phyloP scores from a whole-genome alignment of 345 rosid species.

The Syzygium jambos region DNA sequence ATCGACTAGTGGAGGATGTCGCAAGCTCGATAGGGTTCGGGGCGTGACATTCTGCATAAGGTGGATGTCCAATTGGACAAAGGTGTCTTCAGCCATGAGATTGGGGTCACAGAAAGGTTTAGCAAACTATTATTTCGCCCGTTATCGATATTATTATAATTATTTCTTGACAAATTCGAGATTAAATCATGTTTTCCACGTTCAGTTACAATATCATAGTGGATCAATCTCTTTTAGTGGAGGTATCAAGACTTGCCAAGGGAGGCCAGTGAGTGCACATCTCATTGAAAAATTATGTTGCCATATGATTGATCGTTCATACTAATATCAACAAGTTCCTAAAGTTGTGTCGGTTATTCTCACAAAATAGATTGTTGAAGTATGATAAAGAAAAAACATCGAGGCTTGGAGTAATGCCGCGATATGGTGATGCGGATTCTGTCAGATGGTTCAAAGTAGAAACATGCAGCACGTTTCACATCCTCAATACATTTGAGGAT shows the following conservation, averaged over 20 bases:
- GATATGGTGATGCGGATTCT: conserved; percentile 32
- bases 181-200: neutral
- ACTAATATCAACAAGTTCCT: neutral
- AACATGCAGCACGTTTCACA: conserved; percentile 27
- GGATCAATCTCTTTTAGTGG: neutral
- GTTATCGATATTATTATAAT: neutral
- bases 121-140: neutral
- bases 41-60: no score
- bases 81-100: conserved; percentile 20
- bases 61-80: conserved; percentile 3
- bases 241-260: neutral
- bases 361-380: conserved; percentile 16
- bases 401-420: conserved; percentile 42
- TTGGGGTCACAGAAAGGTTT: conserved; percentile 24
- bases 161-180: neutral
- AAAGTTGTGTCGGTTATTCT: neutral
- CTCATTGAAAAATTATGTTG: neutral
- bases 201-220: neutral
- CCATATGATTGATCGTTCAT: neutral
- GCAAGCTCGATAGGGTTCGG: no score
- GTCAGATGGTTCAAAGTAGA: conserved; percentile 35
- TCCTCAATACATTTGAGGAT: conserved; percentile 41
- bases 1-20: no score
- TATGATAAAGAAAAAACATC: conserved; percentile 24
- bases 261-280: neutral